Base-by-base conservation (phyloP, 257 asterid species). In the Jaltomata sinuosa region DNA sequence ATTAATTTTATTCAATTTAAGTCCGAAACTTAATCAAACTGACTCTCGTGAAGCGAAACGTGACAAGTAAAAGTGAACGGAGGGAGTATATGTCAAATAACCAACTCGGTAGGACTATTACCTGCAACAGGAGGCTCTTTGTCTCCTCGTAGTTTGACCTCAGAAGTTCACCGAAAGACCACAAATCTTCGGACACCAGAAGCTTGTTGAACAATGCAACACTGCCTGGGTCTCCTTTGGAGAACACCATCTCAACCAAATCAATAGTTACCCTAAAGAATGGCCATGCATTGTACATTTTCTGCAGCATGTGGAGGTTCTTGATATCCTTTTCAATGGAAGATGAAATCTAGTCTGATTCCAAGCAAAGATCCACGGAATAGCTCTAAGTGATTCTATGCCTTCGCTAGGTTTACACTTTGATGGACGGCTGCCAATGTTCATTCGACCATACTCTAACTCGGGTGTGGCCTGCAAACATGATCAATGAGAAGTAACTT, bases 351-450 rank as follows among this genome's bases (percentile, higher is more conserved):
- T 87, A 5, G 94, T 91, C 79, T 91, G 94, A 1, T 92, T 91
- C 94, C 94, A 91, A 18, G 94, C 94, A 62, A 91, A 91, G 69
- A 91, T 91, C 94, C 94, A 91, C 1, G 94, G 94, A 82, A 91
- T 91, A 16, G 94, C 94, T 77, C 94, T 81, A 29, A 91, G 94
- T 31, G 92, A 88, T 86, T 89, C 94, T 72, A 91, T 91, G 67
- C 94, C 94, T 11, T 90, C 94, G 25, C 91, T 88, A 31, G 92
- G 92, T 79, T 91, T 91, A 45, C 94, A 83, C 22, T 89, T 89
- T 31, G 94, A 88, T 76, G 94, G 94, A 34, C 94, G 92, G 77
- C 94, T 91, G 6, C 94, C 94, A 16, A 91, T 91, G 85, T 91
- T 91, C 92, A 91, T 89, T 36, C 91, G 85, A 12, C 94, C 94